These are phyloP conservation scores for Pseudozyma pruni DNA, from an alignment of 1,284 basidiomycete genomes.

Conservation along the genomic window DNA sequence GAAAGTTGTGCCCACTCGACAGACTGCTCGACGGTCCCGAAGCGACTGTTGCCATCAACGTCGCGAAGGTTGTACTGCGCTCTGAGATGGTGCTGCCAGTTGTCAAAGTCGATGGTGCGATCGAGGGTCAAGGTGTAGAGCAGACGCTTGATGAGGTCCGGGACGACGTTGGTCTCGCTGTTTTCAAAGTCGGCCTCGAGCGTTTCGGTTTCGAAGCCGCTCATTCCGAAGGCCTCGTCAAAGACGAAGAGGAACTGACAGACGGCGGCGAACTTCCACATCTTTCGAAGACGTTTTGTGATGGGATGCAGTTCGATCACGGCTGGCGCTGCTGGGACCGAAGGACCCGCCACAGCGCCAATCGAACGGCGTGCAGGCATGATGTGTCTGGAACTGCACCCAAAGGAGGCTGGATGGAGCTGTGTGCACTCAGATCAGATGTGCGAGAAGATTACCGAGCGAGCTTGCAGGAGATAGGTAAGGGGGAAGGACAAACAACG, in stretches of 20 bases:
- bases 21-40: constrained; percentile 58
- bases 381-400: no score
- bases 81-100: constrained; percentile 55
- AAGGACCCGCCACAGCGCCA: constrained; percentile 38
- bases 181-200: constrained; percentile 71
- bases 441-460: no score
- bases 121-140: constrained; percentile 71
- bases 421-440: no score
- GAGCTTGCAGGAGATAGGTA: no score
- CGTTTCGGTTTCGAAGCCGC: constrained; percentile 60
- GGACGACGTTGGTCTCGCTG: constrained; percentile 68
- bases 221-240: constrained; percentile 65
- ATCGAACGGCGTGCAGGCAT: constrained; percentile 41
- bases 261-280: constrained; percentile 66
- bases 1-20: constrained; percentile 70
- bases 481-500: no score
- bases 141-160: constrained; percentile 69
- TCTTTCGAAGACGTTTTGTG: constrained; percentile 52
- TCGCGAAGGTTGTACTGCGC: constrained; percentile 47
- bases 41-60: constrained; percentile 24
- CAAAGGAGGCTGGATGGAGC: no score
- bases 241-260: constrained; percentile 67
- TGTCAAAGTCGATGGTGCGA: constrained; percentile 68
- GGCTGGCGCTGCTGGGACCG: constrained; percentile 19
- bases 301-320: constrained; percentile 45